These are phyloP conservation scores for Blastobotrys persicus DNA, from an alignment of 1,139 yeast species.

Conservation along the genomic window DNA sequence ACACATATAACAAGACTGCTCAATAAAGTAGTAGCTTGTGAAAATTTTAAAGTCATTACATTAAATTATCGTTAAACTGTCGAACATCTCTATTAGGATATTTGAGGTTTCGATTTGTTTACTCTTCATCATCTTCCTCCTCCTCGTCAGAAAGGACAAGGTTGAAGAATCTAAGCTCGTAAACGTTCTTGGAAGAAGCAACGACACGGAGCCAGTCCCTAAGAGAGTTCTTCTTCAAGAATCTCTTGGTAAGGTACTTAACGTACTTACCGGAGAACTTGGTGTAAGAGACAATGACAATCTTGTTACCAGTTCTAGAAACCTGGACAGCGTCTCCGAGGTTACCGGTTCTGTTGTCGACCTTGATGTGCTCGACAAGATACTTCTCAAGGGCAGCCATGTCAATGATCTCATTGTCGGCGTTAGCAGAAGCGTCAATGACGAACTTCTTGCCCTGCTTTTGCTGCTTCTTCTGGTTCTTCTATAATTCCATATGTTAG, in stretches of 20 bases:
- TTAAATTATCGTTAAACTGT: constrained; percentile 9
- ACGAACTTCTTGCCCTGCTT: constrained; percentile 75
- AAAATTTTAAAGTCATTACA: constrained; percentile 2
- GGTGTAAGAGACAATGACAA: constrained; percentile 84
- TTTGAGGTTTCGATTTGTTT: constrained; percentile 21
- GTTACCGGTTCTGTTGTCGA: constrained; percentile 95
- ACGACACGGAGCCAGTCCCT: constrained; percentile 99
- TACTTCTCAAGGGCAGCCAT: constrained; percentile 96
- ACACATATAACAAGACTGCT: neutral
- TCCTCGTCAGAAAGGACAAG: constrained; percentile 97
- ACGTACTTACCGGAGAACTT: constrained; percentile 99
- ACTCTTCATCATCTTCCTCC: constrained; percentile 55
- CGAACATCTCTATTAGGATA: constrained; percentile 10
- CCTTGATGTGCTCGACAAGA: constrained; percentile 99
- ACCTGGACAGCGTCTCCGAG: constrained; percentile 93
- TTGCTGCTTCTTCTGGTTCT: constrained; percentile 68
- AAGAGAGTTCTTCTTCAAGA: constrained; percentile 99
- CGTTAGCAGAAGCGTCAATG: constrained; percentile 97
- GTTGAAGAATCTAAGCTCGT: constrained; percentile 99
- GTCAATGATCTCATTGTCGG: constrained; percentile 92
- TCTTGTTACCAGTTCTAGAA: constrained; percentile 76
- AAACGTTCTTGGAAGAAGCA: constrained; percentile 91
- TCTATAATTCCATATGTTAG: constrained; percentile 42
- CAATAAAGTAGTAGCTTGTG: constrained; percentile 3
- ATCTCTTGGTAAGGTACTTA: constrained; percentile 98